A percentile compares a stretch with the other conserved stretches of the same genome.
Conservation (phyloP, 1,284 basidiomycete species). For the Ceratorhiza oryzae-sativae region DNA sequence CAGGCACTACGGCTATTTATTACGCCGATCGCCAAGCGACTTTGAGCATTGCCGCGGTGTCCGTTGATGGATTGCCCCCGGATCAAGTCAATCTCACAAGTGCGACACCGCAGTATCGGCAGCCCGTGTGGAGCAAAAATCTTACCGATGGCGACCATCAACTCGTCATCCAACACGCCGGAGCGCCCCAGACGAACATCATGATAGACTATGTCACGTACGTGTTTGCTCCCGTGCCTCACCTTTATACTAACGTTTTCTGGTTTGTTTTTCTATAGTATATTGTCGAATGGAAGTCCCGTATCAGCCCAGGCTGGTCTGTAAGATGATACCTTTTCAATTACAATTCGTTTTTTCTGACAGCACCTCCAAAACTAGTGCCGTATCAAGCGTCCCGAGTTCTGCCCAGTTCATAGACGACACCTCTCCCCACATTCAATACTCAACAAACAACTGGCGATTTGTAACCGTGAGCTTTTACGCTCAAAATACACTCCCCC, state of each 20-base stretch:
- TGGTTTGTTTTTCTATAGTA: not conserved
- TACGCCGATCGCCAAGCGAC: constrained; percentile 1
- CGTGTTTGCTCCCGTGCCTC: not conserved
- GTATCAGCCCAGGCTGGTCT: not conserved
- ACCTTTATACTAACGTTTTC: not conserved
- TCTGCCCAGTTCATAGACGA: not conserved
- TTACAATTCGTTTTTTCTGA: no score
- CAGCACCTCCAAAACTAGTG: not conserved
- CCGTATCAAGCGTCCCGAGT: constrained; percentile 6
- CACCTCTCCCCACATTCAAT: constrained; percentile 4
- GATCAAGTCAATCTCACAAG: constrained; percentile 24
- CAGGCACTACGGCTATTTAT: constrained; percentile 10
- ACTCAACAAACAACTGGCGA: constrained; percentile 2
- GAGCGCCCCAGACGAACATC: not conserved
- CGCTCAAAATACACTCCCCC: not conserved
- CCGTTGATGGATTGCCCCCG: not conserved
- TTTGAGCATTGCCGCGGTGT: not conserved
- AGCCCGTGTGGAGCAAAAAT: constrained; percentile 34
- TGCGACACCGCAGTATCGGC: not conserved
- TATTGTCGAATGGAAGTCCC: not conserved
- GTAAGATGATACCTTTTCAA: not conserved
- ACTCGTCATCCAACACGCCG: constrained; percentile 26
- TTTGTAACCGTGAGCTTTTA: not conserved
- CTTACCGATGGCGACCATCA: constrained; percentile 29
- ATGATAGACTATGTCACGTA: constrained; percentile 36